Base-by-base conservation (phyloP, 305 asterid species). In the Solanum hybrid region DNA sequence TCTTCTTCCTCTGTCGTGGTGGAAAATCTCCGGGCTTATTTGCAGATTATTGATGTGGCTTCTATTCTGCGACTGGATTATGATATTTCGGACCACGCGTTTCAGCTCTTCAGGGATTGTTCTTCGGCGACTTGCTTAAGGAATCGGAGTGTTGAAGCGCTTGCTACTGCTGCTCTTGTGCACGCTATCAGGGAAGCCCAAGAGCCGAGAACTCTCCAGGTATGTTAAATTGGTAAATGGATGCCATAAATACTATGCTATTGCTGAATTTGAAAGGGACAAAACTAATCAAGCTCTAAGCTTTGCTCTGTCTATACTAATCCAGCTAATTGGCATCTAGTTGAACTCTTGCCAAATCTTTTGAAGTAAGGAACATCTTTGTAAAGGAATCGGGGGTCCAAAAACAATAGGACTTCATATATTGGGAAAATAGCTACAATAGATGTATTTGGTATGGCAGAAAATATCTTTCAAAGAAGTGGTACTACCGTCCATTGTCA, bases 141-240 rank as follows among this genome's bases (percentile, higher is more conserved):
- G 94, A 97, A 97, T 93, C 95, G 99, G 35, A 97, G 99, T 84
- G 98, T 97, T 6, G 99, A 97, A 93, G 99, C 99, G 71, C 93
- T 97, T 16, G 99, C 99, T 64, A 96, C 99, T 40, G 99, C 99
- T 46, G 98, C 99, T 5, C 95, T 97, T 24, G 99, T 97, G 51
- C 99, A 96, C 92, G 99, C 99, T 60, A 97, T 96, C 77, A 93
- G 99, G 77, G 99, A 97, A 93, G 99, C 98, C 86, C 99, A 96
- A 90, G 98, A 96, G 91, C 99, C 99, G 32, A 92, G 99, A 91
- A 97, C 99, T 64, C 97, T 96, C n/a, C 99, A 97, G 97, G 99
- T 97, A 91, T 79, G 42, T 76, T n/a, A 27, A 51, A 12, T 72
- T 56, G 84, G 46, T 77, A 77, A 77, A 77, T n/a, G 27, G 60